Evolutionary conservation across 2,329 filamentous ascomycete species (phyloP).

Genomic region (Herpotrichia juniperi): DNA sequence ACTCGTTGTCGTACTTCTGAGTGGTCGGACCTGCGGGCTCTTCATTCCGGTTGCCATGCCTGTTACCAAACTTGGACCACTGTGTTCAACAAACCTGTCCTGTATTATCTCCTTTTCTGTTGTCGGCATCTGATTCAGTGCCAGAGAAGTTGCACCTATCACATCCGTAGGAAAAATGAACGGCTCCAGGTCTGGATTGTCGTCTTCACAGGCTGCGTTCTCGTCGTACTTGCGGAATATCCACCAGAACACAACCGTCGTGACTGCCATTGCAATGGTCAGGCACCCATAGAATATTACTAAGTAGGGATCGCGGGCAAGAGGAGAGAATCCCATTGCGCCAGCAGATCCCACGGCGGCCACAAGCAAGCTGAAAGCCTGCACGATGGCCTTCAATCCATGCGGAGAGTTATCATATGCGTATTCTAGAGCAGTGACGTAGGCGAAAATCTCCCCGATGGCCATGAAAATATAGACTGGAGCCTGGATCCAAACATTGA

Average conservation of each 20-base stretch:
- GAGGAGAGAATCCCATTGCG: constrained; percentile 39
- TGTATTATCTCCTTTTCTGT: no score
- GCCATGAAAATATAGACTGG: constrained; percentile 49
- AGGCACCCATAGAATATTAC: constrained; percentile 34
- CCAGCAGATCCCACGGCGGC: constrained; percentile 37
- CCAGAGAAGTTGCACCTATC: no score
- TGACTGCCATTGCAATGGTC: constrained; percentile 11
- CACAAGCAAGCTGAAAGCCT: constrained; percentile 41
- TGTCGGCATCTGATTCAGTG: no score
- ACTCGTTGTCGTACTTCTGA: no score
- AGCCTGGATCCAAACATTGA: constrained; percentile 49
- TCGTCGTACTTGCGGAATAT: constrained; percentile 31
- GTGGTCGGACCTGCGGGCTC: no score
- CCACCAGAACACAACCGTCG: constrained; percentile 29
- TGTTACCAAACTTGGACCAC: no score
- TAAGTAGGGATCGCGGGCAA: constrained; percentile 37
- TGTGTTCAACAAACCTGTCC: no score
- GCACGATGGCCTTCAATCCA: constrained; percentile 48
- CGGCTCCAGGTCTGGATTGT: background rate
- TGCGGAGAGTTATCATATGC: constrained; percentile 52
- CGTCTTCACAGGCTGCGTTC: background rate
- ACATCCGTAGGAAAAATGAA: no score
- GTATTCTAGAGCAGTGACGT: constrained; percentile 52
- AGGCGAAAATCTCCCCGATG: constrained; percentile 51
- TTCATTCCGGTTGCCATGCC: no score